A percentile compares a stretch with the other conserved stretches of the same genome.
Evolutionary conservation across 306 rosid species (phyloP).

Genomic region (Rosa multiflora): DNA sequence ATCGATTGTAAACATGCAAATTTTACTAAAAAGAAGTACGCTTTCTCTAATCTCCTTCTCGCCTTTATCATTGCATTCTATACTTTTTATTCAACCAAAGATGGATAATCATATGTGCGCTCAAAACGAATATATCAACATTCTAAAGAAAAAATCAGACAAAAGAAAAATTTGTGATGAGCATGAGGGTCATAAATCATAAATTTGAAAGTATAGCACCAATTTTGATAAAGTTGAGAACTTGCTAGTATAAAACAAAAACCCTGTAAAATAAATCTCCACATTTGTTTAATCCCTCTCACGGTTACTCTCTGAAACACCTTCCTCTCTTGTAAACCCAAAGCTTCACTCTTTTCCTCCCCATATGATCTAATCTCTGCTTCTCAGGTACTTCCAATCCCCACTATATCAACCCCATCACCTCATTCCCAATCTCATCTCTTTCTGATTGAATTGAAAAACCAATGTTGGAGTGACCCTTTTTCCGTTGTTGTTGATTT

Average conservation of each 20-base stretch:
- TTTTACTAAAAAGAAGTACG: background rate
- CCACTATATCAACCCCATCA: background rate
- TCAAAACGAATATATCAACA: background rate
- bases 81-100: too few species aligned
- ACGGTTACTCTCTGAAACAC: background rate
- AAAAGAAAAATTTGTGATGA: background rate
- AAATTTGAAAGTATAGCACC: background rate
- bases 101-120: too few species aligned
- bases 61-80: too few species aligned
- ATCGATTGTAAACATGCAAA: too few species aligned
- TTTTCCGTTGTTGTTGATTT: background rate
- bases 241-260: background rate
- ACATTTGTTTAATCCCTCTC: constrained; percentile 1
- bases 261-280: background rate
- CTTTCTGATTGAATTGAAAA: background rate
- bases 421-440: background rate
- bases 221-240: background rate
- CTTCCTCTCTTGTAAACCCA: background rate
- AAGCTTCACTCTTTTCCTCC: background rate
- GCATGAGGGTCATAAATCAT: background rate
- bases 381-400: background rate
- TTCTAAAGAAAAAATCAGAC: background rate
- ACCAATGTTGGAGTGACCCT: background rate
- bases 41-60: background rate
- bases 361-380: background rate